These are phyloP conservation scores for Plenodomus lindquistii DNA, from an alignment of 2,329 filamentous ascomycete genomes.

Conservation along the genomic window DNA sequence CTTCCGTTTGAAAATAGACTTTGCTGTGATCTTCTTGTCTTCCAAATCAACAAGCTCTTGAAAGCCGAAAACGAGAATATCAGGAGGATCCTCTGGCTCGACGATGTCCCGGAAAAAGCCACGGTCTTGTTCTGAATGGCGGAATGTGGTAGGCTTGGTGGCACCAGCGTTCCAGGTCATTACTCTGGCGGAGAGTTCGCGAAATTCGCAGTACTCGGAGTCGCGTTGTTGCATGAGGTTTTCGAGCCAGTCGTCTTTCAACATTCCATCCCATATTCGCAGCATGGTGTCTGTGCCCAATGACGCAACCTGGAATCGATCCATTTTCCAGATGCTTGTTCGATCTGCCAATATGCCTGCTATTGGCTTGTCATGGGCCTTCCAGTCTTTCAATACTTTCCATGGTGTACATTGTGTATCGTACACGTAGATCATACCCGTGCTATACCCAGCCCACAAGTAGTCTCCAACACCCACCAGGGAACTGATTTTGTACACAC, in stretches of 20 bases:
- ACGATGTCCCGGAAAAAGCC: slow-evolving; percentile 82
- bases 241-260: slow-evolving; percentile 96
- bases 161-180: slow-evolving; percentile 98
- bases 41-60: slow-evolving; percentile 98
- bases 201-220: slow-evolving; percentile 80
- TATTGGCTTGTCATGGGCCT: slow-evolving; percentile 82
- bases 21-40: slow-evolving; percentile 97
- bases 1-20: slow-evolving; percentile 78
- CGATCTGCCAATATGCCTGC: slow-evolving; percentile 76
- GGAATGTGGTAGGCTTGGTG: slow-evolving; percentile 82
- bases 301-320: slow-evolving; percentile 81
- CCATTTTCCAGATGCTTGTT: slow-evolving; percentile 82
- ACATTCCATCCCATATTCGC: slow-evolving; percentile 85
- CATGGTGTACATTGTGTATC: slow-evolving; percentile 82
- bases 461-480: slow-evolving; percentile 78
- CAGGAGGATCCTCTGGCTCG: slow-evolving; percentile 74
- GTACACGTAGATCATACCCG: slow-evolving; percentile 90
- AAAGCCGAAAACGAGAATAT: slow-evolving; percentile 94
- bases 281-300: slow-evolving; percentile 86
- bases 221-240: slow-evolving; percentile 83
- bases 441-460: slow-evolving; percentile 94
- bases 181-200: slow-evolving; percentile 76
- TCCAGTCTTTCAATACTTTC: slow-evolving; percentile 93
- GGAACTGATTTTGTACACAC: slow-evolving; percentile 92
- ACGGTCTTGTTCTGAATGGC: slow-evolving; percentile 70